A percentile compares a stretch with the other conserved stretches of the same genome.
These are phyloP conservation scores for Trichoderma sp. DNA, from an alignment of 2,329 filamentous ascomycete species.

Conservation along the genomic window DNA sequence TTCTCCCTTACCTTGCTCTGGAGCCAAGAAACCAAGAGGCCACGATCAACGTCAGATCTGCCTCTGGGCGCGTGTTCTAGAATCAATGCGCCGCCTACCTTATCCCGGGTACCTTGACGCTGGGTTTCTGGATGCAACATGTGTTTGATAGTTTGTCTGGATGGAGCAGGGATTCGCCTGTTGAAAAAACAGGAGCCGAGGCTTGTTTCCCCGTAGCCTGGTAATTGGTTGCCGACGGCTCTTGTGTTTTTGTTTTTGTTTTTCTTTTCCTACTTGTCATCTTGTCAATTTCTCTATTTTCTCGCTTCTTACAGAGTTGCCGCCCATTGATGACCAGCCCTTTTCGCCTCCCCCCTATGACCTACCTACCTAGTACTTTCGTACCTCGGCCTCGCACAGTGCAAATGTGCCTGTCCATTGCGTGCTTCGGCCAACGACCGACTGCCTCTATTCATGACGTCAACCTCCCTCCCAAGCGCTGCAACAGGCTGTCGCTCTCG, in stretches of 20 bases:
- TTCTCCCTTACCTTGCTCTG: background rate
- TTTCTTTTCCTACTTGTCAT: background rate
- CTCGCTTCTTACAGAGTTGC: background rate
- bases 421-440: conserved; percentile 20
- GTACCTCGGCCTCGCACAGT: background rate
- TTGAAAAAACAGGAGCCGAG: background rate
- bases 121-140: background rate
- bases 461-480: background rate
- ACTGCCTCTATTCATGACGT: conserved; percentile 12
- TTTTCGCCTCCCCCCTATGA: background rate
- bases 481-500: background rate
- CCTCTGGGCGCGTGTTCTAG: background rate
- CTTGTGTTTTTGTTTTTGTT: background rate
- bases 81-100: background rate
- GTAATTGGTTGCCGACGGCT: background rate
- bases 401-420: background rate
- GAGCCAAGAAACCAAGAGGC: conserved; percentile 7
- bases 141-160: background rate
- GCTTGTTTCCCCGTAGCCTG: background rate
- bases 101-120: background rate
- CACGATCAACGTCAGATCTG: conserved; percentile 14
- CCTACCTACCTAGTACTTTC: background rate
- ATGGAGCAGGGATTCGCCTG: background rate
- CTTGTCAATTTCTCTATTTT: background rate
- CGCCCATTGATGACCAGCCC: background rate